These are phyloP conservation scores for Mycena chlorophos DNA, from an alignment of 768 basidiomycete species.

Conservation along the genomic window DNA sequence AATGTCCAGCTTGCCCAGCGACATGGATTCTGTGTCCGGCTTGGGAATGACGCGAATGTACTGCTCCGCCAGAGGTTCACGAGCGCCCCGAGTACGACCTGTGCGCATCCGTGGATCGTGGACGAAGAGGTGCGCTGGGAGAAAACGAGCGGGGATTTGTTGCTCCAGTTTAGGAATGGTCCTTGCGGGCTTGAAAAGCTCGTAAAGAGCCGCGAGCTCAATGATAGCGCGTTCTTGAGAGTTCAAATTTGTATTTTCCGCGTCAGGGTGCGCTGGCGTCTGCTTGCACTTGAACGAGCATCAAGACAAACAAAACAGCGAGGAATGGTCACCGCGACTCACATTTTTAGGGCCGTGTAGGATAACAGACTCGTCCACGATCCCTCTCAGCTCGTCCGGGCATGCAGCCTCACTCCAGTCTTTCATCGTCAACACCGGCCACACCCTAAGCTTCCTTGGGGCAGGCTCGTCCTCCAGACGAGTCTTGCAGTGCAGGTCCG, in stretches of 20 bases:
- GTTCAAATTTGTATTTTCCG: neutral
- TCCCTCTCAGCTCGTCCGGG: neutral
- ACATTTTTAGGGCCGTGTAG: too few relatives aligned
- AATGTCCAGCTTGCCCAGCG: neutral
- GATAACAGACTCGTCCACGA: neutral
- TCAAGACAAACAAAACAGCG: too few relatives aligned
- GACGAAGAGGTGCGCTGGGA: conserved; percentile 3
- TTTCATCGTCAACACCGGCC: conserved; percentile 6
- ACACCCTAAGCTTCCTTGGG: conserved; percentile 9
- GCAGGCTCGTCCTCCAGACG: conserved; percentile 1
- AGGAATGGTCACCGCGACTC: too few relatives aligned
- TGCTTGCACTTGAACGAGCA: neutral
- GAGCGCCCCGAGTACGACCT: neutral
- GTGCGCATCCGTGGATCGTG: neutral
- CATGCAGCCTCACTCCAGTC: neutral
- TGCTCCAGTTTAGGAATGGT: conserved; percentile 12
- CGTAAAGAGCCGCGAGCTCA: neutral
- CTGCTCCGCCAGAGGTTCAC: neutral
- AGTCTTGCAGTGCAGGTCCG: neutral
- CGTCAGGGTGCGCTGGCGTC: neutral
- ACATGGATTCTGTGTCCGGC: neutral
- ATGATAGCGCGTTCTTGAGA: too few relatives aligned
- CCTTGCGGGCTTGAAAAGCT: neutral
- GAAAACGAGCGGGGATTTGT: conserved; percentile 3
- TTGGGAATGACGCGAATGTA: conserved; percentile 3